Percentiles rank a stretch among this genome's conserved stretches.
Evolutionary conservation across 2,329 filamentous ascomycete genomes (phyloP).

Genomic region (Aspergillus tubingensis): DNA sequence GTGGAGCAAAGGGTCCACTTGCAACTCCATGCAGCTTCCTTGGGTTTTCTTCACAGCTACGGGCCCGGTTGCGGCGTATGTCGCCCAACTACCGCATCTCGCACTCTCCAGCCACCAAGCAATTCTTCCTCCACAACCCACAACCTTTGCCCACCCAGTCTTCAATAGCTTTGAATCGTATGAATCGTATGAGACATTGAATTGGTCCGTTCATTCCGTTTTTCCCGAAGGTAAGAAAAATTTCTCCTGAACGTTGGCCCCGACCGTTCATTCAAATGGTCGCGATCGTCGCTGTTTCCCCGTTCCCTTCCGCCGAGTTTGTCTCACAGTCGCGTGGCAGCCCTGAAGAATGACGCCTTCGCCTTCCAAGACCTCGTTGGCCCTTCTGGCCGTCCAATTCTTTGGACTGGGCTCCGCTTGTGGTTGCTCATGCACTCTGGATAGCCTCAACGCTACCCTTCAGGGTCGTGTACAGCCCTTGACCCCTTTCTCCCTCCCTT

Average conservation of each 20-base stretch:
- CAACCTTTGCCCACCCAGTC: background rate
- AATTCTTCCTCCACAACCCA: background rate
- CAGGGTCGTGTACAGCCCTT: slow-evolving; percentile 13
- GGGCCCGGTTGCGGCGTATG: too few species aligned
- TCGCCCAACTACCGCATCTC: background rate
- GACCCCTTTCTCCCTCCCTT: slow-evolving; percentile 16
- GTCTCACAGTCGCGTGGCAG: slow-evolving; percentile 9
- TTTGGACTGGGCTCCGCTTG: slow-evolving; percentile 3
- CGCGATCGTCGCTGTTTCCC: slow-evolving; percentile 6
- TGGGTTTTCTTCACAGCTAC: too few species aligned
- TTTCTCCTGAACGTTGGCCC: background rate
- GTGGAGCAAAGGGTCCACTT: too few species aligned
- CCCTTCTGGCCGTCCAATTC: slow-evolving; percentile 1
- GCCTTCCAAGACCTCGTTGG: slow-evolving; percentile 1
- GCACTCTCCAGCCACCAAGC: background rate
- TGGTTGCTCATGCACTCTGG: background rate
- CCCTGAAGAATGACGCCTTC: slow-evolving; percentile 12
- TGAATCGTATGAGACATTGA: background rate
- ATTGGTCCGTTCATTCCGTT: background rate
- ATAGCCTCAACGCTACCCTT: slow-evolving; percentile 13
- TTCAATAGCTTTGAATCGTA: background rate
- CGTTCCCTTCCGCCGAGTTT: background rate
- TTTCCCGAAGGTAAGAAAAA: background rate
- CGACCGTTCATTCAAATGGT: slow-evolving; percentile 6
- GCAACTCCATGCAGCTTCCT: too few species aligned